Base-by-base conservation (phyloP, 352 stramenopile genomes). In the Pythium rhizo-oryzae region DNA sequence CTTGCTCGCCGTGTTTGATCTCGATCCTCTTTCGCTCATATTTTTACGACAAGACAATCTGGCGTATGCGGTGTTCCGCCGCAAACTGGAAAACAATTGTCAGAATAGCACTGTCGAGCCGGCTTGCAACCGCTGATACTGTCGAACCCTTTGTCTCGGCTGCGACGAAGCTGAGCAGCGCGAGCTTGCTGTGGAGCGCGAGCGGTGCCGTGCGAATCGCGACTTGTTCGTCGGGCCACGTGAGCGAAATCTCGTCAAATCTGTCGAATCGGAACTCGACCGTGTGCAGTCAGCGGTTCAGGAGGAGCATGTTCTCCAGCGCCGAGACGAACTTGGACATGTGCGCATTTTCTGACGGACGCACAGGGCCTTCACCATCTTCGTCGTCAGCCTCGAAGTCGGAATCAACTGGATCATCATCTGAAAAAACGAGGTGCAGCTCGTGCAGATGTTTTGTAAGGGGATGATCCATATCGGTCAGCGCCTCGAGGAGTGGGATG, bases 1-100 rank as follows among this genome's bases (percentile, higher is more conserved):
- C n/a, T n/a, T n/a, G n/a, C n/a, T n/a, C n/a, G n/a, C n/a, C n/a
- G n/a, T n/a, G n/a, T n/a, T n/a, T n/a, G n/a, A n/a, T n/a, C n/a
- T n/a, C n/a, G n/a, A n/a, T n/a, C n/a, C n/a, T n/a, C n/a, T n/a
- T n/a, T n/a, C n/a, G n/a, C n/a, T n/a, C n/a, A n/a, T n/a, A n/a
- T n/a, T n/a, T n/a, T n/a, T n/a, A n/a, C 39, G 39, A 46, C 9
- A 46, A 16, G 39, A 46, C 39, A 16, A 59, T 30, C 11, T 51
- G 18, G 3, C 54, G 33, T 18, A 35, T 15, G 24, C 35, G 37
- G 35, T 51, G 21, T 13, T 50, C 8, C 3, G 54, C 39, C 15
- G 54, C 54, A 50, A 61, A 61, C 54, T 61, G 33, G 19, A 61
- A 61, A 19, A 61, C 50, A 16, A 30, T 47, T 23, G 19, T 61